Evolutionary conservation across 2,329 filamentous ascomycete genomes (phyloP).

Genomic region (Stemphylium beticola): DNA sequence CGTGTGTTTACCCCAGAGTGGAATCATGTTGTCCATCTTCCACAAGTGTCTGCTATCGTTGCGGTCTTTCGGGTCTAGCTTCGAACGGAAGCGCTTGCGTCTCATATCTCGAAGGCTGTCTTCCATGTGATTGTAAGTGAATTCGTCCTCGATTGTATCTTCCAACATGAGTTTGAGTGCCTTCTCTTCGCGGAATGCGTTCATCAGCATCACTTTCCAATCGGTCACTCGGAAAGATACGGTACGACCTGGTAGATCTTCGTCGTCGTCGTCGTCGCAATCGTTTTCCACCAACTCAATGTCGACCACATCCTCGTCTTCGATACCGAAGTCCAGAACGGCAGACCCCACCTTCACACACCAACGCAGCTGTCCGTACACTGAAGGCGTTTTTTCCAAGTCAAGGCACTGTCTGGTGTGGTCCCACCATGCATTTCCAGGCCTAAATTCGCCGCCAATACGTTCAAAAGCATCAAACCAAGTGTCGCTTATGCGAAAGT

Average conservation of each 20-base stretch:
- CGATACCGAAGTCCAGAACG: not conserved
- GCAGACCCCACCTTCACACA: not conserved
- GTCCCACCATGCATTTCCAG: not conserved
- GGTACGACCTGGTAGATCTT: not conserved
- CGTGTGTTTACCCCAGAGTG: not conserved
- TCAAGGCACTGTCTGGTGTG: not conserved
- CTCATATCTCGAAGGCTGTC: not conserved
- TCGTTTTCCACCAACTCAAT: not conserved
- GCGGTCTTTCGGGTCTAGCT: not conserved
- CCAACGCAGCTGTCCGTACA: not conserved
- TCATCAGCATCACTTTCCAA: slow-evolving; percentile 1
- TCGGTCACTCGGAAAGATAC: not conserved
- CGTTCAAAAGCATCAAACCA: not conserved
- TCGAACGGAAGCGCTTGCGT: not conserved
- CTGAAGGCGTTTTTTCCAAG: not conserved
- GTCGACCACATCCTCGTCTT: not conserved
- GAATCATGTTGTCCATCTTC: not conserved
- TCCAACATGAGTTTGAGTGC: not conserved
- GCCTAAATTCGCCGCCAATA: not conserved
- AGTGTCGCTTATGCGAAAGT: not conserved
- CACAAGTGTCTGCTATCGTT: not conserved
- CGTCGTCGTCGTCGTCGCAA: too few relatives aligned
- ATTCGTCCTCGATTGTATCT: not conserved
- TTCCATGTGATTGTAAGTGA: not conserved
- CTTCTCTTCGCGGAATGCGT: not conserved